These are phyloP conservation scores for Lenwebbia sp. DNA, from an alignment of 345 rosid species.

Conservation along the genomic window DNA sequence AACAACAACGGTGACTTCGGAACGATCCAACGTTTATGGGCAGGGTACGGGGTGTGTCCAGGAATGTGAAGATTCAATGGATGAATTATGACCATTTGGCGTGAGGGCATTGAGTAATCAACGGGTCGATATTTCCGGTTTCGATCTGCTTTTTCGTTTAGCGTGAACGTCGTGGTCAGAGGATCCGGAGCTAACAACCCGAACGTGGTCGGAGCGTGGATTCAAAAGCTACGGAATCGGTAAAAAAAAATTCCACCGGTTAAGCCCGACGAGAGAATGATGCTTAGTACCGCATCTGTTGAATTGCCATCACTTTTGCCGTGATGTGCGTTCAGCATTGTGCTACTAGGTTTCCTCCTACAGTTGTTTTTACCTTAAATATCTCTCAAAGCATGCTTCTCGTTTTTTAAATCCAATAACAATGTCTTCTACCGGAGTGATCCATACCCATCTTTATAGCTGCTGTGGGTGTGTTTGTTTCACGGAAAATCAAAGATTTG, in stretches of 20 bases:
- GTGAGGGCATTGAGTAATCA: background rate
- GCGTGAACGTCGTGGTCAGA: background rate
- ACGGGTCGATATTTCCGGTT: background rate
- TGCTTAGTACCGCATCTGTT: no score
- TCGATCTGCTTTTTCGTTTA: accelerated
- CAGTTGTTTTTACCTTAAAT: background rate
- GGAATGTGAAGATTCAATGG: background rate
- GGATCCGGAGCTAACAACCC: no score
- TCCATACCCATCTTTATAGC: background rate
- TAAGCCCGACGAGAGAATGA: background rate
- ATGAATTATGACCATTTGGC: background rate
- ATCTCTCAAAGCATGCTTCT: background rate
- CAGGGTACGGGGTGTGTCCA: background rate
- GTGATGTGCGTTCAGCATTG: background rate
- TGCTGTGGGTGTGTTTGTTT: no score
- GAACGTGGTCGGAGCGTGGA: background rate
- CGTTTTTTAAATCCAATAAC: background rate
- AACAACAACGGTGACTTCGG: background rate
- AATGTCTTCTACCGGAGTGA: background rate
- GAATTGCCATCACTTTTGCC: background rate
- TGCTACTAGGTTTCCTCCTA: background rate
- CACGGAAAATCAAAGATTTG: no score
- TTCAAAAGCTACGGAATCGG: background rate
- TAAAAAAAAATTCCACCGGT: no score
- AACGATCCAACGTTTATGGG: background rate